phyloP scores from a whole-genome alignment of 225 moss, liverwort and hornwort species.

The Bryum argenteum region DNA sequence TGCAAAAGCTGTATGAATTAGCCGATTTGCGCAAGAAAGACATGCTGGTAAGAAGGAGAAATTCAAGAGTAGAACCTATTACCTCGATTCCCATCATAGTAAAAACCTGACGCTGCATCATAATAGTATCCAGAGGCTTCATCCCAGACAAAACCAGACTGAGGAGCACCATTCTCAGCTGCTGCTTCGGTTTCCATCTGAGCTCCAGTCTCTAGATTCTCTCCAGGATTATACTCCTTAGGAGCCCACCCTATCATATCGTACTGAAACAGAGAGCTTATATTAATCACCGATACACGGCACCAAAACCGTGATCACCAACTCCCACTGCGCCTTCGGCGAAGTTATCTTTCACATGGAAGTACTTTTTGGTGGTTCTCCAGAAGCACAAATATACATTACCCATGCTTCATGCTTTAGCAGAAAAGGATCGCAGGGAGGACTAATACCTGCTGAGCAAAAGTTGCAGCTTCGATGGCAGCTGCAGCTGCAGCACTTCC shows the following conservation, averaged over 20 bases:
- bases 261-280: conserved; percentile 65
- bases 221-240: conserved; percentile 94
- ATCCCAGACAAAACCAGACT: conserved; percentile 97
- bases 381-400: conserved; percentile 19
- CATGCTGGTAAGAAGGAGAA: neutral
- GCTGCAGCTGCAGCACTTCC: conserved; percentile 91
- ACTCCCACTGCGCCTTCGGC: neutral
- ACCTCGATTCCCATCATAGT: conserved; percentile 98
- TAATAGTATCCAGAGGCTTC: conserved; percentile 97
- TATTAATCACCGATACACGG: neutral
- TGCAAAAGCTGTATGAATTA: neutral
- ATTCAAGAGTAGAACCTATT: conserved; percentile 4
- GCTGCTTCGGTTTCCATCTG: conserved; percentile 47
- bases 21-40: conserved; percentile 1
- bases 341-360: conserved; percentile 1
- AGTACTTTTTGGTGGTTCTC: conserved; percentile 10
- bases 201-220: conserved; percentile 43
- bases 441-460: conserved; percentile 83
- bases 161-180: conserved; percentile 72
- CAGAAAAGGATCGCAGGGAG: conserved; percentile 1
- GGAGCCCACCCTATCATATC: conserved; percentile 98
- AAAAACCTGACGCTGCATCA: conserved; percentile 96
- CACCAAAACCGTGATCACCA: neutral
- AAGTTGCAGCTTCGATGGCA: conserved; percentile 98
- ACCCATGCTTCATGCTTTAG: neutral